Evolutionary conservation across 2,329 filamentous ascomycete genomes (phyloP).

Genomic region (Phialophora verrucosa): DNA sequence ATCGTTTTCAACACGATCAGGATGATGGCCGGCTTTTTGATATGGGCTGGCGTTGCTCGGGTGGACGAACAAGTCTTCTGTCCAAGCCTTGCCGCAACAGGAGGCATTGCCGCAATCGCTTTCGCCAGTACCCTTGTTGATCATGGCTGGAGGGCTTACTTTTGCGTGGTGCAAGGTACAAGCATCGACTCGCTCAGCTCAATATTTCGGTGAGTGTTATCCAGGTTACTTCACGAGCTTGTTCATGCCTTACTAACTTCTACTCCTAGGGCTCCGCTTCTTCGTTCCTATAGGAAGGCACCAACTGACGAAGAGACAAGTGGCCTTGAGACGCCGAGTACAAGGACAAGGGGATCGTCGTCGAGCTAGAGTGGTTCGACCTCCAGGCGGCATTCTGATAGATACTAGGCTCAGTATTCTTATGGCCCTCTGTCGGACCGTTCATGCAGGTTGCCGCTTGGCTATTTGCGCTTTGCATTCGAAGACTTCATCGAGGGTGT

Average conservation of each 20-base stretch:
- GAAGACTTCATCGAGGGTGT: not conserved
- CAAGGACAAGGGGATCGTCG: not conserved
- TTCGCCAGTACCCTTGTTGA: constrained; percentile 7
- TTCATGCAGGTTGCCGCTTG: not conserved
- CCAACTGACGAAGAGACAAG: constrained; percentile 1
- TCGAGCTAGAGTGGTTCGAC: not conserved
- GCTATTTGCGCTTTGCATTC: not conserved
- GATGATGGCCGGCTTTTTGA: constrained; percentile 1
- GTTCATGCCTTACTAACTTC: not conserved
- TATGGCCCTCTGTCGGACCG: not conserved
- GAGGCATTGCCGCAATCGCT: not conserved
- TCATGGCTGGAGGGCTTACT: constrained; percentile 8
- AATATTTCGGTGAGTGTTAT: not conserved
- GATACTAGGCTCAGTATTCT: not conserved
- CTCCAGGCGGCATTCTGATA: not conserved
- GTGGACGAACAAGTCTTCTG: not conserved
- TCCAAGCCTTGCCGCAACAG: constrained; percentile 1
- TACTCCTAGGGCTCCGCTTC: not conserved
- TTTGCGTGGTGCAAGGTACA: not conserved
- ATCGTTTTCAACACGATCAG: constrained; percentile 5
- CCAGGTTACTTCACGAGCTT: not conserved
- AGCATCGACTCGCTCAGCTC: not conserved
- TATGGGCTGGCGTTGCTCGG: not conserved
- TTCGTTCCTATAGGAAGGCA: not conserved
- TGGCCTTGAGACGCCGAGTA: not conserved